phyloP scores from a whole-genome alignment of 371 early-diverging fungal species.

The Umbelopsis sp. region DNA sequence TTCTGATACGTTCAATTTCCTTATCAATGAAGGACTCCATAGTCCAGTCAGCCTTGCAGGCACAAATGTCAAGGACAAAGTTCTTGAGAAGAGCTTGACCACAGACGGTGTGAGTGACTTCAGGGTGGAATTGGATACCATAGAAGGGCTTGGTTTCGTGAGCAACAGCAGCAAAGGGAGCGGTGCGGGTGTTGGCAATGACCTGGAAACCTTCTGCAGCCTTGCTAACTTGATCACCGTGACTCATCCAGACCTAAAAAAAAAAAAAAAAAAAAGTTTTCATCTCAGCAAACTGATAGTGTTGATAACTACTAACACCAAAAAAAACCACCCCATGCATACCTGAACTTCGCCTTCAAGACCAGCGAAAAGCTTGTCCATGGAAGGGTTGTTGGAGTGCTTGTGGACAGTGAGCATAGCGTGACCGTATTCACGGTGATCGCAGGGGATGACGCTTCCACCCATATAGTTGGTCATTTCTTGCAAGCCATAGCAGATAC shows the following conservation, averaged over 20 bases:
- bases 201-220: slow-evolving; percentile 84
- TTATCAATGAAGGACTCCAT: slow-evolving; percentile 96
- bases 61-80: slow-evolving; percentile 90
- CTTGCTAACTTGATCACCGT: slow-evolving; percentile 91
- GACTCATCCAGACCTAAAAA: slow-evolving; percentile 94
- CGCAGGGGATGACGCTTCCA: slow-evolving; percentile 85
- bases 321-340: slow-evolving; percentile 6
- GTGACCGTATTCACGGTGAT: slow-evolving; percentile 95
- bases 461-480: slow-evolving; percentile 90
- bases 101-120: slow-evolving; percentile 94
- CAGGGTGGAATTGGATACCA: slow-evolving; percentile 98
- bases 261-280: slow-evolving; percentile 11
- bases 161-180: slow-evolving; percentile 90
- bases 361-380: slow-evolving; percentile 79
- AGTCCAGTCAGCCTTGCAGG: slow-evolving; percentile 87
- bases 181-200: slow-evolving; percentile 85
- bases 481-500: slow-evolving; percentile 98
- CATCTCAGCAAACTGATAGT: slow-evolving; percentile 2
- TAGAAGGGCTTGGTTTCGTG: slow-evolving; percentile 79
- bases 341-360: slow-evolving; percentile 64
- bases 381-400: slow-evolving; percentile 63
- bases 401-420: slow-evolving; percentile 74
- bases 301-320: background rate
- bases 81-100: slow-evolving; percentile 86
- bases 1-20: slow-evolving; percentile 92